A percentile compares a stretch with the other conserved stretches of the same genome.
Conservation (phyloP, 2,329 filamentous ascomycete species). For the Fusarium ambrosium region DNA sequence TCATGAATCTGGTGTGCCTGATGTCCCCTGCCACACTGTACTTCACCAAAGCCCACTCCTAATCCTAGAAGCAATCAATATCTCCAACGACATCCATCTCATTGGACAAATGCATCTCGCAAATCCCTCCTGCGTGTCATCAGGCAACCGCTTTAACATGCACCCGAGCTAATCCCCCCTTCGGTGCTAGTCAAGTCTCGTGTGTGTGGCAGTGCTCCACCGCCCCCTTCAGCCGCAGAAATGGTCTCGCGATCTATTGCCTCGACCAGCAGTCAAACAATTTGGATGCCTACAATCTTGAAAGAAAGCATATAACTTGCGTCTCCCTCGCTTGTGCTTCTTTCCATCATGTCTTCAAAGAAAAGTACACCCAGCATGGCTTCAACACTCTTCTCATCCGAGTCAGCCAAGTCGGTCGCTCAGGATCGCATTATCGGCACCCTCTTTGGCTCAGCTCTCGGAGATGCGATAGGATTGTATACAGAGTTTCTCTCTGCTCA, state of each 20-base stretch:
- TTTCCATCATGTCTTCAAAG: not conserved
- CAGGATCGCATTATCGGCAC: conserved; percentile 59
- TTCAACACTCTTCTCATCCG: conserved; percentile 24
- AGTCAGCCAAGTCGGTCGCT: conserved; percentile 39
- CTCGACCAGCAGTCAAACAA: not conserved
- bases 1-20: not conserved
- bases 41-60: not conserved
- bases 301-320: not conserved
- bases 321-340: not conserved
- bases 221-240: conserved; percentile 1
- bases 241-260: not conserved
- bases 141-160: not conserved
- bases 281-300: not conserved
- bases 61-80: not conserved
- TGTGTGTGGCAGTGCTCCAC: conserved; percentile 2
- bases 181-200: not conserved
- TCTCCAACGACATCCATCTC: not conserved
- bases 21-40: not conserved
- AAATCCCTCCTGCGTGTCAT: not conserved
- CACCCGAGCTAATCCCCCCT: not conserved
- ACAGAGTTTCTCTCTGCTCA: conserved; percentile 63
- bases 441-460: conserved; percentile 65
- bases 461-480: conserved; percentile 67
- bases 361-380: conserved; percentile 18
- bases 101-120: not conserved